phyloP scores from a whole-genome alignment of 1,284 basidiomycete species.

The Apiotrichum laibachii region DNA sequence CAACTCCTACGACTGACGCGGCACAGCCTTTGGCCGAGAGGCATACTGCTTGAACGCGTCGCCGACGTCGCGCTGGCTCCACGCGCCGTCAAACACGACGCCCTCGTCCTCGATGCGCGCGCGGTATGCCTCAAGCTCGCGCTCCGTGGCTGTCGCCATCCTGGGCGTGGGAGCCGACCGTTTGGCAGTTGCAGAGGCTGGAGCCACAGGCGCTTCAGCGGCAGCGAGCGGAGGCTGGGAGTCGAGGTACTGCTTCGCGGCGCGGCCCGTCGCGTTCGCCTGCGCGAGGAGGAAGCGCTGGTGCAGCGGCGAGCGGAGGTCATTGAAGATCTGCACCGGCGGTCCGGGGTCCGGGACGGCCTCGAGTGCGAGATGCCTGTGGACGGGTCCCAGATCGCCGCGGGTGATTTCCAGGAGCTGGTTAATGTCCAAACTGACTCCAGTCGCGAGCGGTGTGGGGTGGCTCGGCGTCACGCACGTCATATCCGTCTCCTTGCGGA shows the following conservation, averaged over 20 bases:
- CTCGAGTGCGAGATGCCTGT: background rate
- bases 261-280: slow-evolving; percentile 13
- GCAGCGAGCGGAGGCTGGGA: slow-evolving; percentile 14
- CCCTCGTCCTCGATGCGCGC: background rate
- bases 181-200: background rate
- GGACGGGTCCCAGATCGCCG: slow-evolving; percentile 2
- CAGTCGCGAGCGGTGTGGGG: slow-evolving; percentile 72
- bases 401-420: slow-evolving; percentile 63
- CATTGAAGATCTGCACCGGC: slow-evolving; percentile 34
- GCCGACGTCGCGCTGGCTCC: slow-evolving; percentile 1
- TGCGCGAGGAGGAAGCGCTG: slow-evolving; percentile 37
- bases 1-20: too few species aligned
- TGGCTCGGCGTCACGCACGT: slow-evolving; percentile 93
- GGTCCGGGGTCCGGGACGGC: slow-evolving; percentile 13
- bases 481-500: slow-evolving; percentile 96
- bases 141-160: background rate
- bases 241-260: slow-evolving; percentile 32
- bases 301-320: slow-evolving; percentile 31
- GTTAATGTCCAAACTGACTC: slow-evolving; percentile 77
- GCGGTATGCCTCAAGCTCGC: background rate
- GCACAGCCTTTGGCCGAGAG: too few species aligned
- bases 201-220: background rate
- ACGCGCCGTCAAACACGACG: background rate
- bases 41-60: background rate
- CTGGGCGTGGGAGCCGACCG: background rate